A percentile compares a stretch with the other conserved stretches of the same genome.
phyloP scores from a whole-genome alignment of 257 asterid genomes.

The Solanum chmielewskii region DNA sequence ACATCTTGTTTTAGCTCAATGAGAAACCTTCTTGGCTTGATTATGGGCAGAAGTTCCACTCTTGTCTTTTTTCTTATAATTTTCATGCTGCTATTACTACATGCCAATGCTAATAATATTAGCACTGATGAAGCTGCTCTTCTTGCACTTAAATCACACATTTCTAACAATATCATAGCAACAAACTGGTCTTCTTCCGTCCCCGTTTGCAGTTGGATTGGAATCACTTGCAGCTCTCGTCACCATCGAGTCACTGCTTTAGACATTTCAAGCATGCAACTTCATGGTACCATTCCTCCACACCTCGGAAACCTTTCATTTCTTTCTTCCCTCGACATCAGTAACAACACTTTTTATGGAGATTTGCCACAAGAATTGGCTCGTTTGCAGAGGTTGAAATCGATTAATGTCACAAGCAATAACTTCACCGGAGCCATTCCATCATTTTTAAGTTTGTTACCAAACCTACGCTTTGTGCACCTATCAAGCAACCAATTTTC shows the following conservation, averaged over 20 bases:
- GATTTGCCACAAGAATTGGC: neutral
- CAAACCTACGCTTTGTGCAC: too few species aligned
- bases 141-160: neutral
- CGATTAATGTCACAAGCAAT: too few species aligned
- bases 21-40: too few species aligned
- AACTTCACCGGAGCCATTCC: too few species aligned
- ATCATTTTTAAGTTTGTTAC: too few species aligned
- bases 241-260: neutral
- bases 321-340: neutral
- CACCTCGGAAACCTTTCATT: neutral
- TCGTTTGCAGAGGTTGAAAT: too few species aligned
- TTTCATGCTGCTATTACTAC: neutral
- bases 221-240: neutral
- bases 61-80: neutral
- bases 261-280: neutral
- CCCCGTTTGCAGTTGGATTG: neutral
- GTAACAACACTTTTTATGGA: neutral
- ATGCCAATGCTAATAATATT: too few species aligned
- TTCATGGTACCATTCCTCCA: neutral
- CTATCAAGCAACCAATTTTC: too few species aligned
- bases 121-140: neutral
- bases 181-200: neutral
- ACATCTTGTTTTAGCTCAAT: too few species aligned
- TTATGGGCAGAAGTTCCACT: neutral
- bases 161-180: neutral